Evolutionary conservation across 2,329 filamentous ascomycete species (phyloP).

Genomic region (Aspergillus persii): DNA sequence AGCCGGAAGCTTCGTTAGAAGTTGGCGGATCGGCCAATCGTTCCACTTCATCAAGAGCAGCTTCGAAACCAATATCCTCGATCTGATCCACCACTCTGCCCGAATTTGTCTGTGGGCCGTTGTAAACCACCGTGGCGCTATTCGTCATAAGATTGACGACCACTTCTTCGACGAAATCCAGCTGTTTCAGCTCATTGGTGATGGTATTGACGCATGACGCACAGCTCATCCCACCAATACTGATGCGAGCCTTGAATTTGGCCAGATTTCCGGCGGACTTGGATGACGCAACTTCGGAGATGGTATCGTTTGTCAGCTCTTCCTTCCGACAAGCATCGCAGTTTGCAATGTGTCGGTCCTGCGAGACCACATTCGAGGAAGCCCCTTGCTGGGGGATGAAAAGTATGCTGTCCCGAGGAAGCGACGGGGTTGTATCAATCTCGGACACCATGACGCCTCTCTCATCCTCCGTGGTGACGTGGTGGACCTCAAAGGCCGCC

Average conservation of each 20-base stretch:
- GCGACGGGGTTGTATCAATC: slow-evolving; percentile 34
- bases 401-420: slow-evolving; percentile 26
- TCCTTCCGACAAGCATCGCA: slow-evolving; percentile 51
- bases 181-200: slow-evolving; percentile 57
- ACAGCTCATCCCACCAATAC: slow-evolving; percentile 72
- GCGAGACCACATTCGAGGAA: slow-evolving; percentile 18
- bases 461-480: slow-evolving; percentile 41
- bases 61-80: slow-evolving; percentile 51
- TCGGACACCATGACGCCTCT: slow-evolving; percentile 32
- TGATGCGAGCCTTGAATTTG: slow-evolving; percentile 33
- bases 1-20: slow-evolving; percentile 2
- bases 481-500: slow-evolving; percentile 48
- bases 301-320: slow-evolving; percentile 23
- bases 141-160: slow-evolving; percentile 66
- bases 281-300: slow-evolving; percentile 6
- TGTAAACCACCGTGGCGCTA: slow-evolving; percentile 62
- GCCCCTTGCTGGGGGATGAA: slow-evolving; percentile 20
- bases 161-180: slow-evolving; percentile 58
- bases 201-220: slow-evolving; percentile 66
- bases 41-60: slow-evolving; percentile 38
- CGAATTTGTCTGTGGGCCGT: slow-evolving; percentile 46
- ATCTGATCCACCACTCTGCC: slow-evolving; percentile 49
- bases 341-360: slow-evolving; percentile 45
- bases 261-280: not conserved
- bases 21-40: slow-evolving; percentile 7